Evolutionary conservation across 2,329 filamentous ascomycete species (phyloP), one percentile per base, ranked within the genome.

Genomic region (Pyricularia sp.): DNA sequence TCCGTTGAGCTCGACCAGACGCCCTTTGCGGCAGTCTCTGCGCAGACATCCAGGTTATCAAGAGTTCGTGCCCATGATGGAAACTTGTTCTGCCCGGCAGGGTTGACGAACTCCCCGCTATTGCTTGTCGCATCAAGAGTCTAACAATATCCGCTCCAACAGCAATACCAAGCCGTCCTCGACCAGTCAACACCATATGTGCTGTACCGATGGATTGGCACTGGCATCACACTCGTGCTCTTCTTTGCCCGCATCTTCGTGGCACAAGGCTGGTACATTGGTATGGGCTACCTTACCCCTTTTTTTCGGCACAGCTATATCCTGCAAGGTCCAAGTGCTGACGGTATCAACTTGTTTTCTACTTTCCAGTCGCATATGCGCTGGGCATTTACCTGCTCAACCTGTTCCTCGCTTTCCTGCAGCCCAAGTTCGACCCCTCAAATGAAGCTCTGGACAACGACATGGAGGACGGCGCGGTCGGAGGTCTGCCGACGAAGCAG

Each of bases 301-400:
- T 14, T 5, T 42, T 64, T 66, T 30, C 4, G 11, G 20, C 61
- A 42, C 30, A 55, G 68, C 71, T 74, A 72, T 72, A 74, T 36
- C 12, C 9, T 11, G 23, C 11, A 66, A 66, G 42, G n/a, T 28
- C 11, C 42, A 26, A 14, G 33, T 20, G n/a, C 65, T 66, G 20
- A 66, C 25, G 33, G 4, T 42, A 26, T 66, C 23, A 4, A 6
- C n/a, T 20, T 10, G 3, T 7, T 31, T 25, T 23, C 5, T 17
- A 14, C 33, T 26, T n/a, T 26, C 63, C 74, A 97, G 95, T 99
- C 75, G 94, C 94, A 74, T 99, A 99, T 81, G 95, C 94, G 55
- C 89, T 99, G 69, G 95, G 94, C 74, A 99, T 99, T 81, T 99
- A 99, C 84, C 92, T 99, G 65, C 90, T 99, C 71, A 99, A 99